Evolutionary conservation across 441 rosid genomes (phyloP).

Genomic region (Arabidopsis hybrid): DNA sequence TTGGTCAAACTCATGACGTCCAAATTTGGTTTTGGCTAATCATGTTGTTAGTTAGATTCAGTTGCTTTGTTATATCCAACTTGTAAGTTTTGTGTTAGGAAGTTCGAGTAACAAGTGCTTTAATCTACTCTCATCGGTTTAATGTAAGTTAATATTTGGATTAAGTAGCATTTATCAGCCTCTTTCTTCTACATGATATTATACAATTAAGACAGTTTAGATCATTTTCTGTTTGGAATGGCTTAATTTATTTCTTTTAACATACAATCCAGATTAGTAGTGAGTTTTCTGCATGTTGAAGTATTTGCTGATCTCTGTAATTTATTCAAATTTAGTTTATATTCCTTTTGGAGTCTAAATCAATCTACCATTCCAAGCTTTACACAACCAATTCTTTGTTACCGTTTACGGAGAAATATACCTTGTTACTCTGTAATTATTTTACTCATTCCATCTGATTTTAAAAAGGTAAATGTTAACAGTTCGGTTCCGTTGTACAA

Average conservation of each 20-base stretch:
- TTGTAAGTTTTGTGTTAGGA: conserved; percentile 31
- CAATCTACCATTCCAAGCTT: conserved; percentile 6
- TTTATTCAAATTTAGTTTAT: too few relatives aligned
- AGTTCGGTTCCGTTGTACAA: background rate
- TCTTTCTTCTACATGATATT: background rate
- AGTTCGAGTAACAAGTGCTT: background rate
- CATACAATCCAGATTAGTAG: background rate
- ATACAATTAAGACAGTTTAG: conserved; percentile 3
- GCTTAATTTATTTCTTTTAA: background rate
- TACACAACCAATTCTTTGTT: conserved; percentile 1
- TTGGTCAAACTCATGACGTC: conserved; percentile 10
- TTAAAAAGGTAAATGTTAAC: background rate
- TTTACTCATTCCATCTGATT: conserved; percentile 21
- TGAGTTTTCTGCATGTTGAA: conserved; percentile 11
- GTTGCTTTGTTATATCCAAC: conserved; percentile 17
- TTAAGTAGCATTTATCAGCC: background rate
- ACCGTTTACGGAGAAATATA: background rate
- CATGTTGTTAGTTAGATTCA: conserved; percentile 29
- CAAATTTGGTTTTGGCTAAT: conserved; percentile 19
- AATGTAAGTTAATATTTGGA: background rate
- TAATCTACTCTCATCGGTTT: background rate
- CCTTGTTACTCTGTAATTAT: conserved; percentile 1
- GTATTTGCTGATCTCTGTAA: background rate
- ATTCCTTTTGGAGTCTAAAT: background rate
- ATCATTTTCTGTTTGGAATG: conserved; percentile 13